Conservation (phyloP, 495 filamentous ascomycete species). For the Xylaria venustula region DNA sequence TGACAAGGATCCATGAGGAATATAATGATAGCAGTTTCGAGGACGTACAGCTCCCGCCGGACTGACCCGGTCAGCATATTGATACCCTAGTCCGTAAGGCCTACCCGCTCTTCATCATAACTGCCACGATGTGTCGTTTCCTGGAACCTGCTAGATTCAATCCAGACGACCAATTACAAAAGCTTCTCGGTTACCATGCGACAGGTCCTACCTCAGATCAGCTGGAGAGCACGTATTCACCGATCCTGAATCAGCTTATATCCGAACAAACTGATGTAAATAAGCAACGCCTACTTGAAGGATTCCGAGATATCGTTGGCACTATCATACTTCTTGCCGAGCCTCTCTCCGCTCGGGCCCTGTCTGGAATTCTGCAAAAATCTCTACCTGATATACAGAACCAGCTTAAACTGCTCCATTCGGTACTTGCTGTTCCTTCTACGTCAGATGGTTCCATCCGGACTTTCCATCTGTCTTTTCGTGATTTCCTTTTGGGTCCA, state of each 20-base stretch:
- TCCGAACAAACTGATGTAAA: background rate
- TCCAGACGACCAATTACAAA: conserved; percentile 14
- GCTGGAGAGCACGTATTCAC: background rate
- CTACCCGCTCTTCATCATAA: conserved; percentile 44
- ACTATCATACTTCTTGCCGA: conserved; percentile 26
- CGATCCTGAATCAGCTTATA: background rate
- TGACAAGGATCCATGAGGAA: no score
- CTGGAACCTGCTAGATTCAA: conserved; percentile 15
- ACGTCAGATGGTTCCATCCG: conserved; percentile 13
- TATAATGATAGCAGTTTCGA: no score
- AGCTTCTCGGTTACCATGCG: conserved; percentile 15
- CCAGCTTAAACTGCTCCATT: conserved; percentile 25
- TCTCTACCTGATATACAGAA: conserved; percentile 5
- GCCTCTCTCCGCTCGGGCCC: conserved; percentile 14
- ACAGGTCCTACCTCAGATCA: conserved; percentile 18
- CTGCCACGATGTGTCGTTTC: conserved; percentile 41
- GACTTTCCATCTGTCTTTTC: conserved; percentile 29
- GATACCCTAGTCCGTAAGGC: conserved; percentile 37
- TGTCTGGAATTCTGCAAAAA: conserved; percentile 18
- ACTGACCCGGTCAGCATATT: no score
- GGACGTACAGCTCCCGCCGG: no score
- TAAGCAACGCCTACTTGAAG: background rate
- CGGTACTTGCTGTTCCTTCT: conserved; percentile 27
- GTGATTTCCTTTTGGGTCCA: conserved; percentile 28
- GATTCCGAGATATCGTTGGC: conserved; percentile 26